A percentile compares a stretch with the other conserved stretches of the same genome.
These are phyloP conservation scores for Bidens hawaiensis DNA, from an alignment of 140 eudicot species.

Conservation along the genomic window DNA sequence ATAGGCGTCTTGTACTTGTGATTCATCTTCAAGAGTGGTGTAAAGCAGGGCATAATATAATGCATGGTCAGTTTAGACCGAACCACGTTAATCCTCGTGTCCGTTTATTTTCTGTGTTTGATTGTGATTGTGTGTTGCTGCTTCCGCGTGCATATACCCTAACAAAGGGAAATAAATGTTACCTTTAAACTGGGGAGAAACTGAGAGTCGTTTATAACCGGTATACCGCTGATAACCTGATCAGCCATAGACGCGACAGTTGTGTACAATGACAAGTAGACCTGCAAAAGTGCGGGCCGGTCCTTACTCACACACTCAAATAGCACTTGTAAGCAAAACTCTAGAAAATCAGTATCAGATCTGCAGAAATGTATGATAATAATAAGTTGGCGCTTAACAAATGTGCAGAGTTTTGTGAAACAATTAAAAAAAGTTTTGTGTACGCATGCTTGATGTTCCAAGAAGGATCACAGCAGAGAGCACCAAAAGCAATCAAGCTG, in stretches of 20 bases:
- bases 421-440: neutral
- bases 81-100: too few species aligned
- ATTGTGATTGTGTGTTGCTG: too few species aligned
- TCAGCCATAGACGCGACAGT: conserved; percentile 73
- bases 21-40: too few species aligned
- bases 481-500: conserved; percentile 93
- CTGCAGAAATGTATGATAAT: conserved; percentile 38
- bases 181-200: conserved; percentile 83
- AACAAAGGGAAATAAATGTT: neutral
- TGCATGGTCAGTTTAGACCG: too few species aligned
- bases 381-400: conserved; percentile 4
- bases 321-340: conserved; percentile 94
- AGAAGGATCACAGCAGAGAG: conserved; percentile 77
- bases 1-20: too few species aligned
- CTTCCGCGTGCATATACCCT: too few species aligned
- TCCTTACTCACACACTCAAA: conserved; percentile 98
- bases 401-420: neutral
- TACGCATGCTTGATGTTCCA: conserved; percentile 68
- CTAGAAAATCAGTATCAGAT: conserved; percentile 74
- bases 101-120: too few species aligned
- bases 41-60: too few species aligned
- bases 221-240: conserved; percentile 39
- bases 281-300: conserved; percentile 93
- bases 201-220: conserved; percentile 42
- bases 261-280: conserved; percentile 77